phyloP scores from a whole-genome alignment of 768 basidiomycete species.

The Amanita pseudoporphyria region DNA sequence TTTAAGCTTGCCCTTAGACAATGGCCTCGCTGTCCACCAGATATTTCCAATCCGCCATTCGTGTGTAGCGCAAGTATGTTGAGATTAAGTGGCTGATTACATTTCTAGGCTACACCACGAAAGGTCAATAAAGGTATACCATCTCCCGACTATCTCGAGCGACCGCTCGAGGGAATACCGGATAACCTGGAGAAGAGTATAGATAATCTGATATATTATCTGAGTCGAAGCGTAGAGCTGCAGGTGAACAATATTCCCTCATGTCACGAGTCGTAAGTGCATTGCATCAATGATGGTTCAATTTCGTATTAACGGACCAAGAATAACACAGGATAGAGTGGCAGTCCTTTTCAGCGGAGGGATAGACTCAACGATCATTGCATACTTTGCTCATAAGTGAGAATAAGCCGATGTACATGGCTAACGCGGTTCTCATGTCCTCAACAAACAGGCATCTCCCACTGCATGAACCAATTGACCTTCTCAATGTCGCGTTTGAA shows the following conservation, averaged over 20 bases:
- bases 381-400: constrained; percentile 71
- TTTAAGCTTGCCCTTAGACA: neutral
- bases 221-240: constrained; percentile 60
- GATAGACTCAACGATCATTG: constrained; percentile 82
- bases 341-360: constrained; percentile 94
- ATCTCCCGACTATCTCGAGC: constrained; percentile 26
- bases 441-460: constrained; percentile 71
- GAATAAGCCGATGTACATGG: constrained; percentile 30
- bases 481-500: constrained; percentile 92
- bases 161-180: constrained; percentile 32
- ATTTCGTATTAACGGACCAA: constrained; percentile 12
- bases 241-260: constrained; percentile 63
- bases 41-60: constrained; percentile 12
- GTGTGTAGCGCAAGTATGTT: constrained; percentile 16
- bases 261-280: constrained; percentile 20
- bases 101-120: neutral
- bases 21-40: neutral
- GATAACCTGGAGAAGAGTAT: constrained; percentile 30
- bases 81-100: neutral
- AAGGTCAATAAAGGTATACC: constrained; percentile 24
- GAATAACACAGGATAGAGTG: constrained; percentile 41
- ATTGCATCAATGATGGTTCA: neutral
- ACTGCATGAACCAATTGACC: constrained; percentile 73
- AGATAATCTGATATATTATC: constrained; percentile 39
- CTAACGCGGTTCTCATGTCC: neutral